These are phyloP conservation scores for Phialophora chinensis DNA, from an alignment of 2,329 filamentous ascomycete species.

Conservation along the genomic window DNA sequence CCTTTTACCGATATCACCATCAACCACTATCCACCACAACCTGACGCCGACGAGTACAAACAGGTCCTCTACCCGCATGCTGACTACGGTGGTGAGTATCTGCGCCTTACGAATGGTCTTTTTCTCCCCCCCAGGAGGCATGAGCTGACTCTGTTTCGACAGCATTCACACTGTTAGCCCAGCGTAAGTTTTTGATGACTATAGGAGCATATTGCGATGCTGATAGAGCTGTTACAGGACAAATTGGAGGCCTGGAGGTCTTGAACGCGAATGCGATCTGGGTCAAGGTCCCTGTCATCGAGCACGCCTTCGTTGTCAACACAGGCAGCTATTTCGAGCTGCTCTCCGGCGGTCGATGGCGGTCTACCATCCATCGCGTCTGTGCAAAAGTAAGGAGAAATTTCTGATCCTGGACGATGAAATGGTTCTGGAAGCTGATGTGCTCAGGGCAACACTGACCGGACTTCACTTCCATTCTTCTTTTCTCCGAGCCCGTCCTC, in stretches of 20 bases:
- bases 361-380: constrained; percentile 20
- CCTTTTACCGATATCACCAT: constrained; percentile 23
- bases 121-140: not conserved
- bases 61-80: constrained; percentile 19
- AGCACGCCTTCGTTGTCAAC: constrained; percentile 22
- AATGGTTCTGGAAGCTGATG: not conserved
- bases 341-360: constrained; percentile 18
- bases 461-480: constrained; percentile 24
- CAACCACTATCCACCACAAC: constrained; percentile 20
- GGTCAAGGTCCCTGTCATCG: constrained; percentile 16
- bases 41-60: constrained; percentile 10
- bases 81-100: constrained; percentile 18
- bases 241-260: constrained; percentile 14
- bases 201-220: not conserved
- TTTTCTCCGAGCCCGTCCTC: constrained; percentile 19
- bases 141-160: not conserved
- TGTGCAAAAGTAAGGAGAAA: constrained; percentile 15
- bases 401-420: not conserved
- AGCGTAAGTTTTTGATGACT: constrained; percentile 2
- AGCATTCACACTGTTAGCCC: constrained; percentile 17
- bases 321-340: constrained; percentile 21
- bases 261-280: constrained; percentile 21
- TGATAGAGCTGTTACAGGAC: not conserved
- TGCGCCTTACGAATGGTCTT: too few species aligned
- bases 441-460: constrained; percentile 21